Percentiles rank a stretch among this genome's conserved stretches.
Conservation (phyloP, 148 eudicot genomes). For the Vaccinium corymbosum region DNA sequence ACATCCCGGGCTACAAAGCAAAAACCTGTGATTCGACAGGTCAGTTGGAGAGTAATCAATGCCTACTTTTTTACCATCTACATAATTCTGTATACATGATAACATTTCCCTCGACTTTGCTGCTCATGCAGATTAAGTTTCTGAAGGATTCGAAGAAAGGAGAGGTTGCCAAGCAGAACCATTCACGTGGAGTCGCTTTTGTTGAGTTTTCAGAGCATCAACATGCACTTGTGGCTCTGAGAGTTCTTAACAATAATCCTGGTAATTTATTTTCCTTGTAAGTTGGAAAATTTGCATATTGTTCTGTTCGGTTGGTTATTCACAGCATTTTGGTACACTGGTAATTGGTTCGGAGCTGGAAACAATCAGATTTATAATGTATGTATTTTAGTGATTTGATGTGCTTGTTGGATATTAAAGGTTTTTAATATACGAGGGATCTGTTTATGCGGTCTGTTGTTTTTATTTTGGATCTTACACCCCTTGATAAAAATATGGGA, state of each 20-base stretch:
- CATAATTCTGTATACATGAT: constrained; percentile 1
- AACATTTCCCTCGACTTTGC: neutral
- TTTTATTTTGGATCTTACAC: neutral
- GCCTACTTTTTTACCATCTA: constrained; percentile 15
- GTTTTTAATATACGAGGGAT: neutral
- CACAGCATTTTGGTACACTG: neutral
- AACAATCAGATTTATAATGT: neutral
- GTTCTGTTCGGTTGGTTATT: neutral
- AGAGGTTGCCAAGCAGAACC: constrained; percentile 44
- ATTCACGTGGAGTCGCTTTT: constrained; percentile 96
- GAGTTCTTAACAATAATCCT: constrained; percentile 97
- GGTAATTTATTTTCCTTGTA: constrained; percentile 37
- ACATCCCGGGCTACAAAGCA: constrained; percentile 87
- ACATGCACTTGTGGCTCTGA: constrained; percentile 91
- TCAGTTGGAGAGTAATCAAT: constrained; percentile 22
- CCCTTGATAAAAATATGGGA: neutral
- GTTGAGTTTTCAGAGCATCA: constrained; percentile 88
- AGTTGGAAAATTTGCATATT: neutral
- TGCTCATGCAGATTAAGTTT: constrained; percentile 63
- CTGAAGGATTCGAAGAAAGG: constrained; percentile 66
- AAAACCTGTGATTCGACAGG: constrained; percentile 80
- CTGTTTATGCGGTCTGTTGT: neutral
- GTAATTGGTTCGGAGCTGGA: neutral
- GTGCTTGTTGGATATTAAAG: neutral
- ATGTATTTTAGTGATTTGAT: neutral